Conservation (phyloP, 1,284 basidiomycete genomes). For the Puccinia hordei region DNA sequence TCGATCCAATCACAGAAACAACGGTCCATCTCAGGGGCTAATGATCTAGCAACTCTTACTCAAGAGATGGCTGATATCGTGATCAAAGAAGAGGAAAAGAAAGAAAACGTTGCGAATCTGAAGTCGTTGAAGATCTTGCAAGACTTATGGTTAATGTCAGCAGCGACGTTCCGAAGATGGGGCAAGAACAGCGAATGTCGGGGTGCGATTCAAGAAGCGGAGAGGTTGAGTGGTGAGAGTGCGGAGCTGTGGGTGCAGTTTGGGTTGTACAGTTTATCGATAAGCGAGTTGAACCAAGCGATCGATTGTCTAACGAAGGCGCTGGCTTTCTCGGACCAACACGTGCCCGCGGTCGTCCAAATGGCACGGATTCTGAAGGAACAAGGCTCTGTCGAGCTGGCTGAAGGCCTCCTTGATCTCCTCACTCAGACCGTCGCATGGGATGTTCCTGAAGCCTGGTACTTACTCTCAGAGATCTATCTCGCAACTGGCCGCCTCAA, state of each 20-base stretch:
- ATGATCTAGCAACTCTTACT: not conserved
- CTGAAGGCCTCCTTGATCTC: conserved; percentile 60
- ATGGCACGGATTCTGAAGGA: conserved; percentile 73
- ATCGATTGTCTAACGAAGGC: conserved; percentile 50
- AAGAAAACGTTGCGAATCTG: conserved; percentile 54
- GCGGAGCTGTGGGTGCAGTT: conserved; percentile 88
- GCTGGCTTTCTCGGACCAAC: conserved; percentile 58
- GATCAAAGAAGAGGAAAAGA: conserved; percentile 19
- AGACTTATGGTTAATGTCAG: conserved; percentile 88
- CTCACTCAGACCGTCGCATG: conserved; percentile 67
- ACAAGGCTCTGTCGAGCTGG: conserved; percentile 54
- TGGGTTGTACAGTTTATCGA: conserved; percentile 54
- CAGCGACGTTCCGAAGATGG: conserved; percentile 85
- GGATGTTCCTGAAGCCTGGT: conserved; percentile 91
- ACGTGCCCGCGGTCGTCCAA: conserved; percentile 74
- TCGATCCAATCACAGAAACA: conserved; percentile 16
- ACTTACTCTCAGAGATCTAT: conserved; percentile 77
- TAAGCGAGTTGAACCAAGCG: conserved; percentile 22
- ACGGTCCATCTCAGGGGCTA: not conserved
- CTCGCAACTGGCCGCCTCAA: conserved; percentile 64
- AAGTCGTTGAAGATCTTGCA: conserved; percentile 74
- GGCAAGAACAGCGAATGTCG: conserved; percentile 86
- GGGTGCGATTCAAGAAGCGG: conserved; percentile 91
- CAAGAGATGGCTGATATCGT: conserved; percentile 23
- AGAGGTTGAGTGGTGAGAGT: conserved; percentile 80